phyloP scores from a whole-genome alignment of 768 basidiomycete genomes.

The Cyclocybe aegerita region DNA sequence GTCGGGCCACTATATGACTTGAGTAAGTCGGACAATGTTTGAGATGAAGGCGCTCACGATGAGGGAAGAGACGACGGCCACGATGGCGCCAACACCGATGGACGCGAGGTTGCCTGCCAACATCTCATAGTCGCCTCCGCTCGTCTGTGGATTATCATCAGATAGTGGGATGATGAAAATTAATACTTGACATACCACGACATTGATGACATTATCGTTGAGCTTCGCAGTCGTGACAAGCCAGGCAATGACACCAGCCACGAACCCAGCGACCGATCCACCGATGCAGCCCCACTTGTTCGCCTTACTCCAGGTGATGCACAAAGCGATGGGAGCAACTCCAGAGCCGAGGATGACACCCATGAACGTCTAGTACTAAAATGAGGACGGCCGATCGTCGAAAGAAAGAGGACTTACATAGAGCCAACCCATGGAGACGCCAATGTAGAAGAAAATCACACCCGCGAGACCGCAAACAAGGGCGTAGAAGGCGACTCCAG shows the following conservation, averaged over 20 bases:
- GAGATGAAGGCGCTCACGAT: constrained; percentile 43
- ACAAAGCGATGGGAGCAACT: constrained; percentile 85
- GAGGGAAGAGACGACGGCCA: constrained; percentile 63
- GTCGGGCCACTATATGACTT: constrained; percentile 62
- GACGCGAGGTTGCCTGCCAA: constrained; percentile 88
- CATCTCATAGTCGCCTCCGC: constrained; percentile 64
- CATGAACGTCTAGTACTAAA: constrained; percentile 68
- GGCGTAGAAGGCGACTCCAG: constrained; percentile 68
- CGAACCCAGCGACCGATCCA: constrained; percentile 73
- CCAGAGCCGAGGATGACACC: constrained; percentile 83
- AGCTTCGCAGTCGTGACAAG: constrained; percentile 74
- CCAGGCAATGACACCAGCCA: constrained; percentile 77
- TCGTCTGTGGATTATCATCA: constrained; percentile 30
- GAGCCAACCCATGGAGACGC: constrained; percentile 92
- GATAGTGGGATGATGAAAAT: neutral
- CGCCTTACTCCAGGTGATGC: constrained; percentile 81
- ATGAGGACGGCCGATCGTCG: neutral
- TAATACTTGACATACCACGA: constrained; percentile 34
- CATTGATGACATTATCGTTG: constrained; percentile 70
- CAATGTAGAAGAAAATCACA: constrained; percentile 85
- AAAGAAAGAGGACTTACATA: constrained; percentile 53
- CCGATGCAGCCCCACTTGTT: constrained; percentile 82
- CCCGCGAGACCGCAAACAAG: constrained; percentile 83
- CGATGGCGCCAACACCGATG: constrained; percentile 77
- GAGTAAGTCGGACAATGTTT: neutral